Base-by-base conservation (phyloP, 129 eudicot genomes). In the Logfia minima region DNA sequence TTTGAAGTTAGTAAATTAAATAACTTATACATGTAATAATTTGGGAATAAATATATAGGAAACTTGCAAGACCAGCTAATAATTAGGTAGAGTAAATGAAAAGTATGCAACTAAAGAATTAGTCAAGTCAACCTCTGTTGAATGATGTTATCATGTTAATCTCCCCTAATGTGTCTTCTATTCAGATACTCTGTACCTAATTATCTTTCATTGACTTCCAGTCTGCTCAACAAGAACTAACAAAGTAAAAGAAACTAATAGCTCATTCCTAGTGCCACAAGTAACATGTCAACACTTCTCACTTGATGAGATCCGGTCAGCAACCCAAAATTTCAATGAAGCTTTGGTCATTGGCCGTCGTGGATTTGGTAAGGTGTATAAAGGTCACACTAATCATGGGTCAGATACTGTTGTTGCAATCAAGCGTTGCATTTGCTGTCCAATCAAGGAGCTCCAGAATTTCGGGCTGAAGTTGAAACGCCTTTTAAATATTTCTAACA, bases 381-480 rank as follows among this genome's bases (percentile, higher is more conserved):
- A 56, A 56, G 62, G 62, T 55, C 22, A 66, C 41, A 21, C 32
- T 51, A 64, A 13, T 16, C 8, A 64, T 23, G 8, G 2, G 34
- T 22, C 48, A 35, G 6, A 35, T 17, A 66, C 71, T 32, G 41
- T 35, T 32, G 71, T 66, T 66, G 71, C 71, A 17, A 34, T 66
- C 51, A 34, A 66, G 41, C 62, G 9, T 56, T 22, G 24, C 19
- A 66, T 37, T 17, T 10, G 51, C 32, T 18, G 28, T 66, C 71
- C 22, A 9, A 32, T 66, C 10, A 66, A 18, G 22, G 21, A 32
- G 8, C 71, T 11, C 71, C 71, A 21, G 51, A 67, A 16, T 35
- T 67, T 53, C 4, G 24, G 71, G 53, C 71, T 3, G 73, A 43
- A 68, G 58, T 68, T 16, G 59, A 69, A 18, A 69, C 23, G 74